Base-by-base conservation (phyloP, 139 green algal genomes). In the Coelastrella sp. region DNA sequence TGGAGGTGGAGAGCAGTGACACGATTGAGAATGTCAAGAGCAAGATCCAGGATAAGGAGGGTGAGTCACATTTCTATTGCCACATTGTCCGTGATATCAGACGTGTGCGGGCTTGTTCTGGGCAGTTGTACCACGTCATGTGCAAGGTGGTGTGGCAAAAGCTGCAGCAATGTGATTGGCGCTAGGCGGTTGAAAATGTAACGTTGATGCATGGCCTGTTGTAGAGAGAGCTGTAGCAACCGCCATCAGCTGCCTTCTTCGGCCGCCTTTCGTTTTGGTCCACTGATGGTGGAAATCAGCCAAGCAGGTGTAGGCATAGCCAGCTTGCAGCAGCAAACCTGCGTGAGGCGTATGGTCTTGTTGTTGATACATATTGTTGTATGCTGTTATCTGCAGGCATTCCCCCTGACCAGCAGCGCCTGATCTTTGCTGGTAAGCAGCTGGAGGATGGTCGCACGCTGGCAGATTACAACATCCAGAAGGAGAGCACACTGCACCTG, bases 351-450 rank as follows among this genome's bases (percentile, higher is more conserved):
- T 47, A 47, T 47, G 32, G 32, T 47, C 32, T 47, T 47, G 32
- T 47, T 47, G 10, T 59, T 59, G 32, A 7, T 61, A 58, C 54
- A 64, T 22, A 7, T 4, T 23, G 7, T 65, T 68, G 10, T 65
- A 2, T 13, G 11, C 17, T n/a, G 3, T 64, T 65, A 3, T 65
- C 73, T 89, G 54, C 94, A 97, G 94, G 95, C 32, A 98, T 98
- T 91, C 97, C 97, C 5, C 97, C 97, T 58, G 97, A 99, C 94
- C 97, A 99, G 96, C 97, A 99, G 95, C 94, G 97, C 47, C 94
- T 99, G 89, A 99, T 99, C 86, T 99, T 99, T 89, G 97, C 97
- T 22, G 97, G 97, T 88, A 99, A 99, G 95, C 97, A 99, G 95
- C 94, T 99, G 58, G 97, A 99, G 94, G 97, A 99, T 86, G 97